Evolutionary conservation across 2,329 filamentous ascomycete species (phyloP), one percentile per base, ranked within the genome.

Genomic region (Monilinia laxa): DNA sequence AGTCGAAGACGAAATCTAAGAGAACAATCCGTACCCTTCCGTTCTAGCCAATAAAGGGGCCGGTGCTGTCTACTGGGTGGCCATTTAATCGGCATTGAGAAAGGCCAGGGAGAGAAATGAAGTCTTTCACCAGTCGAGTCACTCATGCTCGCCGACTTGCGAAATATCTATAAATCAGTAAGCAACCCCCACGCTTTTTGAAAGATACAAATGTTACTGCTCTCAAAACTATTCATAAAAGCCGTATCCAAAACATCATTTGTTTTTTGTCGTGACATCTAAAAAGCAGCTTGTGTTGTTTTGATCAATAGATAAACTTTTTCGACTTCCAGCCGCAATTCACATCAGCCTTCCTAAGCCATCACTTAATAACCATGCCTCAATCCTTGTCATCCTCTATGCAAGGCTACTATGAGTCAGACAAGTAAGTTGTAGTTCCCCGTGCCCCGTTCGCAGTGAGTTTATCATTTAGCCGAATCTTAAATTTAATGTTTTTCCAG

Each of bases 331-430:
- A 16, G n/a, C 28, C 14, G 18, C 6, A 57, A 51, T n/a, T 45
- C 18, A 18, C 20, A 45, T 23, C 38, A 53, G 47, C 49, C 38
- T 62, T 47, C n/a, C 47, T 45, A 6, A n/a, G 35, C 16, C 35
- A 20, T 31, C 57, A 51, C 28, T 38, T 49, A 9, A 45, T n/a
- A n/a, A 11, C 16, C 20, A 66, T 66, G 64, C 56, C 56, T 28
- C 64, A 62, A 62, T 66, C 64, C 16, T 38, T 66, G 20, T 66
- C 64, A 47, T 66, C 64, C 16, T 66, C 64, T 14, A 31, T 66
- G 47, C 64, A 54, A 66, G 64, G 64, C 64, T 66, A 38, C 23
- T 9, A 54, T 47, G 64, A 56, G 7, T 66, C 56, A 20, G 55
- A 62, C 16, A 62, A 42, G 64, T 66, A 58, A 51, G 51, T 56